phyloP scores from a whole-genome alignment of 2,329 filamentous ascomycete species.

The Xylariaceae sp. region DNA sequence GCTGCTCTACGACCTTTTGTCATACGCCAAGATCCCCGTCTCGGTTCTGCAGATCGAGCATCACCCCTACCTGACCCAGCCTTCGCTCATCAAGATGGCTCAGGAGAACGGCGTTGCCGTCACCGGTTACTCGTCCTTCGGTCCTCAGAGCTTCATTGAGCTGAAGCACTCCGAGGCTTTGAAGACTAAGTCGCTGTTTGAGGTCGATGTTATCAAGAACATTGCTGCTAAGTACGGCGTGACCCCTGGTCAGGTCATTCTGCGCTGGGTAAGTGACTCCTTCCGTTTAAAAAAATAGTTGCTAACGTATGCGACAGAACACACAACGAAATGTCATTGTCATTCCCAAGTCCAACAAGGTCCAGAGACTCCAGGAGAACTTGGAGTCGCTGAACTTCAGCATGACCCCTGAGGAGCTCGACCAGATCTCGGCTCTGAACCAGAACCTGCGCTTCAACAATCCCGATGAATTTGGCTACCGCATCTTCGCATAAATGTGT shows the following conservation, averaged over 20 bases:
- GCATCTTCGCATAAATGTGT: conserved; percentile 29
- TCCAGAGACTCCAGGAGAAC: conserved; percentile 46
- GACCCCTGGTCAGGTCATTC: conserved; percentile 58
- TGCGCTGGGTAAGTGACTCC: conserved; percentile 48
- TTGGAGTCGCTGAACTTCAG: conserved; percentile 51
- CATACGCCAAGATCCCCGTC: conserved; percentile 68
- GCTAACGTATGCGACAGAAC: conserved; percentile 23
- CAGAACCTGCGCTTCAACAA: conserved; percentile 52
- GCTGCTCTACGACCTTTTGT: conserved; percentile 71
- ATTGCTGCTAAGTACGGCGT: conserved; percentile 52
- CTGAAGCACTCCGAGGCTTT: conserved; percentile 26
- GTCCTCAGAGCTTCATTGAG: conserved; percentile 43
- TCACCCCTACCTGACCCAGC: conserved; percentile 68
- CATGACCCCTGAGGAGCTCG: conserved; percentile 47
- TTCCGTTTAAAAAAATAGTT: not conserved
- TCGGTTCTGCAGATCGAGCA: conserved; percentile 83
- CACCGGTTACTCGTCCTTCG: conserved; percentile 61
- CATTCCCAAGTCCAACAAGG: conserved; percentile 57
- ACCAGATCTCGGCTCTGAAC: conserved; percentile 48
- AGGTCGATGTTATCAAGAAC: conserved; percentile 41
- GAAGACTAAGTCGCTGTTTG: conserved; percentile 30
- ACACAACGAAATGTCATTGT: conserved; percentile 57
- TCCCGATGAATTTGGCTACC: conserved; percentile 34
- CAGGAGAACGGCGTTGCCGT: conserved; percentile 52
- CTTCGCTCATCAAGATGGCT: conserved; percentile 49